These are phyloP conservation scores for Eragrostis nindensis DNA, from an alignment of 176 grass and related monocot species.

Conservation along the genomic window DNA sequence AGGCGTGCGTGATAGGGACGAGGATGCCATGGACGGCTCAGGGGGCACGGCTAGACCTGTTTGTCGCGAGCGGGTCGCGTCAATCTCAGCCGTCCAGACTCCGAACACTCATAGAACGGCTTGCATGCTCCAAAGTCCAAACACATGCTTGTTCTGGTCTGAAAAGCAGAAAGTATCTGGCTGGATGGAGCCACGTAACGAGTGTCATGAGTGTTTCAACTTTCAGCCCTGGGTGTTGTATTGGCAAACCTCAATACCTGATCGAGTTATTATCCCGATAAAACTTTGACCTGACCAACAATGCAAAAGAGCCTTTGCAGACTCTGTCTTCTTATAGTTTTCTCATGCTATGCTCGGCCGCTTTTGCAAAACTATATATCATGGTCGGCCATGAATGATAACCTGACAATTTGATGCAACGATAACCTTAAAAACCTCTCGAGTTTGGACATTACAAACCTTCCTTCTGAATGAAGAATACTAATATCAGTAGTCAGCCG, in stretches of 20 bases:
- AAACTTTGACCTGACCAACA: neutral
- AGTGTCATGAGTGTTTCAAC: neutral
- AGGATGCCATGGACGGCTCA: neutral
- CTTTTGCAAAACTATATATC: conserved; percentile 44
- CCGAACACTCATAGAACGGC: neutral
- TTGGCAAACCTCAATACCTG: neutral
- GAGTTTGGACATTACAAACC: neutral
- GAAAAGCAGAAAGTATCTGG: neutral
- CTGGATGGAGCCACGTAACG: too few species aligned
- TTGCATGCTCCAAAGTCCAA: neutral
- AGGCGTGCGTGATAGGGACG: neutral
- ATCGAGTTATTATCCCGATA: neutral
- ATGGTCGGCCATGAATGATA: conserved; percentile 42
- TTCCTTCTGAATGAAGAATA: neutral
- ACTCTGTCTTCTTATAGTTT: neutral
- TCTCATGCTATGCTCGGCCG: neutral
- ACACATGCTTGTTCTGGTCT: neutral
- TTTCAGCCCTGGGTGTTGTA: conserved; percentile 10
- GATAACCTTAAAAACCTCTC: conserved; percentile 13
- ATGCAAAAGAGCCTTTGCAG: neutral
- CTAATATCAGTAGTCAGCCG: neutral
- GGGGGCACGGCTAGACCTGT: neutral
- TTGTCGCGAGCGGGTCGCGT: neutral
- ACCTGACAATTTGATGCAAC: too few species aligned
- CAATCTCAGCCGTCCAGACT: neutral